phyloP scores from a whole-genome alignment of 2,329 filamentous ascomycete species.

The Alternaria tenuissima region DNA sequence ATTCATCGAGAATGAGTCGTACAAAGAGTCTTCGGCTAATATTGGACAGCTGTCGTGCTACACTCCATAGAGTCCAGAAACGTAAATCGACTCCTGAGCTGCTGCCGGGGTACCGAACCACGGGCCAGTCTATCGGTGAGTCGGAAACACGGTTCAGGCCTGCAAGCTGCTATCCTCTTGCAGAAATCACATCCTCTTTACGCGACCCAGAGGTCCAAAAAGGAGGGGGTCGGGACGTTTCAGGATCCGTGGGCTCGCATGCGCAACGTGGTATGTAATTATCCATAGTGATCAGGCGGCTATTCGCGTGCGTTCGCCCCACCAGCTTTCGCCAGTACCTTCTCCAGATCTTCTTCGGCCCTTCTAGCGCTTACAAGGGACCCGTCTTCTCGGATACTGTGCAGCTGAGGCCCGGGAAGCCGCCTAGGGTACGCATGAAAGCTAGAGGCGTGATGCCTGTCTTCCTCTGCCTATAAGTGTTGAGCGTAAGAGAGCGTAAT shows the following conservation, averaged over 20 bases:
- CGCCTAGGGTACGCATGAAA: constrained; percentile 14
- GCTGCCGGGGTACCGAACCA: constrained; percentile 10
- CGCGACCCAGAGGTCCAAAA: constrained; percentile 3
- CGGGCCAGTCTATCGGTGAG: constrained; percentile 15
- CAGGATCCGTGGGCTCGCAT: constrained; percentile 12
- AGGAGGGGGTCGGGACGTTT: constrained; percentile 10
- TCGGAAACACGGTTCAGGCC: neutral
- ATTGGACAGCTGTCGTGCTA: neutral
- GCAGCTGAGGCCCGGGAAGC: constrained; percentile 18
- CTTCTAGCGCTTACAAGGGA: constrained; percentile 29
- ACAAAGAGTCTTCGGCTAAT: constrained; percentile 9
- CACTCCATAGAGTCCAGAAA: constrained; percentile 1
- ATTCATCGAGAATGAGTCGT: neutral
- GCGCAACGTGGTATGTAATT: constrained; percentile 24
- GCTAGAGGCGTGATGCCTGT: constrained; percentile 13
- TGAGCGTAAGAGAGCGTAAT: constrained; percentile 2
- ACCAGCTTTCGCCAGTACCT: constrained; percentile 15
- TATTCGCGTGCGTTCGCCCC: constrained; percentile 18
- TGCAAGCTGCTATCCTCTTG: constrained; percentile 6
- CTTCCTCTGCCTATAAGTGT: constrained; percentile 4
- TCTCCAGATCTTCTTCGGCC: constrained; percentile 28
- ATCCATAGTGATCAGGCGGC: constrained; percentile 20
- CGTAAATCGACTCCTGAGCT: constrained; percentile 7
- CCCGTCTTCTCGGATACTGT: constrained; percentile 25
- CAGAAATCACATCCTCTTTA: constrained; percentile 2